Percentiles rank a stretch among this genome's conserved stretches.
Evolutionary conservation across 2,329 filamentous ascomycete genomes (phyloP).

Genomic region (Fusarium veterinarium): DNA sequence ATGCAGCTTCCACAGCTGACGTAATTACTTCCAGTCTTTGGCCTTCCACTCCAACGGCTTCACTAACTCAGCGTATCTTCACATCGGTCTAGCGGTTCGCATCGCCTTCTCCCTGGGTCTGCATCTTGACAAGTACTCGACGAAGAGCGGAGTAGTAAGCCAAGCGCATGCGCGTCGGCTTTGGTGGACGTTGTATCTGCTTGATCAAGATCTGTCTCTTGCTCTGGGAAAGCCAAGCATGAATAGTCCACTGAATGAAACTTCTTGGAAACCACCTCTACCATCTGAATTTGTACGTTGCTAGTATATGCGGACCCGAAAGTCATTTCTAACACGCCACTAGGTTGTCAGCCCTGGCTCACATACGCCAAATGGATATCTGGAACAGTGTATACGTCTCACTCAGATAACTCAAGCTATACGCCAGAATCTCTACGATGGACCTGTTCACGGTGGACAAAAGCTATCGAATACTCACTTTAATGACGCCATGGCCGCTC

Average conservation of each 20-base stretch:
- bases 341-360: background rate
- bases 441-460: background rate
- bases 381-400: background rate
- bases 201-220: background rate
- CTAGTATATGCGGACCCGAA: fast-evolving
- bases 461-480: background rate
- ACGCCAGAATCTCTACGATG: background rate
- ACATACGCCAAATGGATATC: background rate
- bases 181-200: background rate
- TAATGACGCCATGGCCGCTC: fast-evolving
- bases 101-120: background rate
- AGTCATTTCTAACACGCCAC: fast-evolving
- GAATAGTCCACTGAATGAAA: background rate
- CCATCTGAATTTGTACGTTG: background rate
- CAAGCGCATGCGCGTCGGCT: fast-evolving
- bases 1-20: too few relatives aligned
- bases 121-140: fast-evolving
- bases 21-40: background rate
- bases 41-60: background rate
- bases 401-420: background rate
- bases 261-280: background rate
- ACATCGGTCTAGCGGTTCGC: background rate
- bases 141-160: fast-evolving
- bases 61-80: background rate
- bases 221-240: background rate